phyloP scores from a whole-genome alignment of 106 monocot species.

The Acorus calamus region DNA sequence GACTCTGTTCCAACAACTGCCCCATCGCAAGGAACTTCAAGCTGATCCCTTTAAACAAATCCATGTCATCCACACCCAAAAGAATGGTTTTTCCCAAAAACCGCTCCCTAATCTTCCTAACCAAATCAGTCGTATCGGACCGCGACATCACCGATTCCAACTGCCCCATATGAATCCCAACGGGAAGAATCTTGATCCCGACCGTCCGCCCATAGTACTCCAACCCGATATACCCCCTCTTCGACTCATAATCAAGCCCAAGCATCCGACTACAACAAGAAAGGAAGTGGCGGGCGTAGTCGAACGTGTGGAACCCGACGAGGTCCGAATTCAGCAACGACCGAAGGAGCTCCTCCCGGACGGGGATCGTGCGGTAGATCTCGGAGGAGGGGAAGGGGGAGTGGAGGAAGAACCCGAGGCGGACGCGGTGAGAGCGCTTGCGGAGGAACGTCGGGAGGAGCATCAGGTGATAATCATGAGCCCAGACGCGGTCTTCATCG shows the following conservation, averaged over 20 bases:
- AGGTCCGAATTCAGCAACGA: slow-evolving; percentile 69
- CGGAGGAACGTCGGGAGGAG: slow-evolving; percentile 73
- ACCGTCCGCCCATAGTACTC: slow-evolving; percentile 82
- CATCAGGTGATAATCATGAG: slow-evolving; percentile 79
- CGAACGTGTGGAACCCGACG: slow-evolving; percentile 84
- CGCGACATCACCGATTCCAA: slow-evolving; percentile 28
- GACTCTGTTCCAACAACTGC: slow-evolving; percentile 54
- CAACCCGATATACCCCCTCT: slow-evolving; percentile 55
- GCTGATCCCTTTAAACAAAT: slow-evolving; percentile 86
- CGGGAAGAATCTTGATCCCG: slow-evolving; percentile 67
- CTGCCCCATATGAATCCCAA: slow-evolving; percentile 63
- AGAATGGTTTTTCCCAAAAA: slow-evolving; percentile 35
- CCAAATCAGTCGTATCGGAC: slow-evolving; percentile 19
- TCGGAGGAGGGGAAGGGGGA: slow-evolving; percentile 86
- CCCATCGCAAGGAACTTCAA: slow-evolving; percentile 88
- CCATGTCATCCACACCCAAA: slow-evolving; percentile 73
- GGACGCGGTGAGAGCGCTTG: slow-evolving; percentile 37
- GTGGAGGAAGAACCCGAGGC: slow-evolving; percentile 77
- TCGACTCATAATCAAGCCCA: slow-evolving; percentile 70
- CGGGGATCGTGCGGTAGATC: slow-evolving; percentile 70
- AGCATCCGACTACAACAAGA: slow-evolving; percentile 62
- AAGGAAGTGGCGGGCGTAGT: slow-evolving; percentile 81
- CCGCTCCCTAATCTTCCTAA: slow-evolving; percentile 18
- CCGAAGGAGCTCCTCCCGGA: slow-evolving; percentile 63
- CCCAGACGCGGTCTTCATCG: slow-evolving; percentile 69